Evolutionary conservation across 495 filamentous ascomycete species (phyloP), one percentile per base, ranked within the genome.

Genomic region (Chaetomium cochliodes): DNA sequence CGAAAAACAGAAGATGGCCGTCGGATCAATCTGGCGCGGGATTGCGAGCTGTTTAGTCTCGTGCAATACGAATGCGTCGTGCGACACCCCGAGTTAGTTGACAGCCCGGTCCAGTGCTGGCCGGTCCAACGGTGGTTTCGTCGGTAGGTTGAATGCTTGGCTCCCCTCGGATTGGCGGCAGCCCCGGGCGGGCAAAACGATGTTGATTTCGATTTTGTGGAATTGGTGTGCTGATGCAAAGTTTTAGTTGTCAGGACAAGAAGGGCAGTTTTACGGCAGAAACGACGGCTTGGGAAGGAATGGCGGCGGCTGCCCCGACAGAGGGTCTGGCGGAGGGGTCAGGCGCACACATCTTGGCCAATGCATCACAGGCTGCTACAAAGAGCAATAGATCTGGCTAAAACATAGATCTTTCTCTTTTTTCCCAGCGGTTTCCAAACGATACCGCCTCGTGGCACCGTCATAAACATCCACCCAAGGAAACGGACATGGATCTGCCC

Each of bases 41-140:
- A 74, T 52, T 96, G 92, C 77, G 82, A 88, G 72, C 79, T 96
- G 37, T 73, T 90, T 60, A 87, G 90, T 75, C 81, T 97, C 81
- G 74, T 91, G 65, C 92, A 97, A 77, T 96, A 94, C 76, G 84
- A 86, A 4, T 96, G 92, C 74, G 79, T 87, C 67, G 79, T 90
- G 60, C 78, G 83, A 61, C 80, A 80, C 2, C 79, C 86, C 46
- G 80, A 81, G 23, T 69, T 80, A 44, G 61, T 65, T 52, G 73
- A 85, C 26, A 85, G 86, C 18, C 76, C 81, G 28, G 83, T 92
- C 20, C 77, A 83, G 53, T 97, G 92, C 73, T 82, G 85, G 78
- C 88, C 90, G 13, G 77, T 96, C 16, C 84, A 91, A 72, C 82
- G 91, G 71, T 81, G 90, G 69, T 96, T 96, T 79, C 83, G 92